phyloP scores from a whole-genome alignment of 2,329 filamentous ascomycete genomes.

The Penicillium sp. region DNA sequence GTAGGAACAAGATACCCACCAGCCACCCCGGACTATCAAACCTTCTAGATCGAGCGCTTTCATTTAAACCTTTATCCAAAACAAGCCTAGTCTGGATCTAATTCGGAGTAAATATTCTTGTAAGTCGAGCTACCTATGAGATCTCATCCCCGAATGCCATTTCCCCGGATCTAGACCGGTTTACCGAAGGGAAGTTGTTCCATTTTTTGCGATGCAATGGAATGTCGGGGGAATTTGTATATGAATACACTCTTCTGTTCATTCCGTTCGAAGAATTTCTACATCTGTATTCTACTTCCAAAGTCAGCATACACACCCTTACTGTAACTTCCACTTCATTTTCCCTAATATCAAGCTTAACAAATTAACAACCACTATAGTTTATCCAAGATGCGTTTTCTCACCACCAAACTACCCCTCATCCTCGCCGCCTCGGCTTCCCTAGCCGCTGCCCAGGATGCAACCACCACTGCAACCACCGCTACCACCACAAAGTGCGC shows the following conservation, averaged over 20 bases:
- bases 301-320: background rate
- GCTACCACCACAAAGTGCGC: background rate
- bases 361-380: background rate
- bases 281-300: background rate
- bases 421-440: slow-evolving; percentile 5
- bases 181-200: background rate
- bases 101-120: background rate
- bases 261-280: background rate
- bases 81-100: background rate
- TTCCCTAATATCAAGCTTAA: background rate
- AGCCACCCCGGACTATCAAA: background rate
- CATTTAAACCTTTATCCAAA: background rate
- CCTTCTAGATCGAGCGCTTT: background rate
- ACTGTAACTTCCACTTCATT: background rate
- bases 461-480: background rate
- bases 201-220: background rate
- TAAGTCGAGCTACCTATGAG: background rate
- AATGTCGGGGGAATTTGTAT: background rate
- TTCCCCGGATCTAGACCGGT: background rate
- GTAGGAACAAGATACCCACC: background rate
- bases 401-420: background rate
- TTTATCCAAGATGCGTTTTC: slow-evolving; percentile 2
- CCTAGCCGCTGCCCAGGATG: background rate
- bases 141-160: background rate
- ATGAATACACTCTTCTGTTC: background rate